Conservation (phyloP, 129 eudicot genomes). For the Flaveria ramosissima region DNA sequence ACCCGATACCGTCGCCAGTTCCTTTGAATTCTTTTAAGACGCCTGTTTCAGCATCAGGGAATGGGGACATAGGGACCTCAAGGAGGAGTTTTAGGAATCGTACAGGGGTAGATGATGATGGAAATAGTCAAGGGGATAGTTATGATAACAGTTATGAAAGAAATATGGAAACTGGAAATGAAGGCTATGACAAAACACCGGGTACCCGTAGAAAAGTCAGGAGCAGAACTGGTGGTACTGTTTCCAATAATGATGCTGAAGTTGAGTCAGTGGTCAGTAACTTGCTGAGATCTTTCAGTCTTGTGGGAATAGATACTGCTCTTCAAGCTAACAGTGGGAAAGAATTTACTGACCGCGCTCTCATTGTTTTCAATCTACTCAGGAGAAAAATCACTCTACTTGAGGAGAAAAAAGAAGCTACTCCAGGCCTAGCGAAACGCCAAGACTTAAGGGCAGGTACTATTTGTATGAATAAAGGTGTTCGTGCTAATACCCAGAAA, state of each 20-base stretch:
- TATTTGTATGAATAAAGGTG: conserved; percentile 60
- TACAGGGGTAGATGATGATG: conserved; percentile 40
- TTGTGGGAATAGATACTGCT: conserved; percentile 38
- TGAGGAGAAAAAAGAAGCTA: conserved; percentile 46
- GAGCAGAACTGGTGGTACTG: background rate
- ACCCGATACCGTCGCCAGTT: conserved; percentile 57
- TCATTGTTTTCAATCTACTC: conserved; percentile 55
- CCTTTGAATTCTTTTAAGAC: conserved; percentile 63
- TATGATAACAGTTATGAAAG: conserved; percentile 21
- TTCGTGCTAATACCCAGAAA: conserved; percentile 61
- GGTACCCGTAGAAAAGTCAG: conserved; percentile 30
- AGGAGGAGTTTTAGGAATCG: conserved; percentile 35
- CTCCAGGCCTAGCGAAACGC: conserved; percentile 41
- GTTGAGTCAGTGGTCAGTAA: conserved; percentile 36
- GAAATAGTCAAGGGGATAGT: conserved; percentile 45
- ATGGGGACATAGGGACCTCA: conserved; percentile 51
- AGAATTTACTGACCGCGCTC: conserved; percentile 47
- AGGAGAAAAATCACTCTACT: conserved; percentile 58
- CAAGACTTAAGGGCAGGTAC: conserved; percentile 64
- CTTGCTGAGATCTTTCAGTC: conserved; percentile 40
- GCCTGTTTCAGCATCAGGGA: conserved; percentile 38
- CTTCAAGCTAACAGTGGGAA: conserved; percentile 54
- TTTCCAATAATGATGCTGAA: conserved; percentile 34
- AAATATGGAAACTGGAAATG: conserved; percentile 34
- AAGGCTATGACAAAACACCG: conserved; percentile 31